These are phyloP conservation scores for Amphibolis antarctica DNA, from an alignment of 106 monocot genomes.

Conservation along the genomic window DNA sequence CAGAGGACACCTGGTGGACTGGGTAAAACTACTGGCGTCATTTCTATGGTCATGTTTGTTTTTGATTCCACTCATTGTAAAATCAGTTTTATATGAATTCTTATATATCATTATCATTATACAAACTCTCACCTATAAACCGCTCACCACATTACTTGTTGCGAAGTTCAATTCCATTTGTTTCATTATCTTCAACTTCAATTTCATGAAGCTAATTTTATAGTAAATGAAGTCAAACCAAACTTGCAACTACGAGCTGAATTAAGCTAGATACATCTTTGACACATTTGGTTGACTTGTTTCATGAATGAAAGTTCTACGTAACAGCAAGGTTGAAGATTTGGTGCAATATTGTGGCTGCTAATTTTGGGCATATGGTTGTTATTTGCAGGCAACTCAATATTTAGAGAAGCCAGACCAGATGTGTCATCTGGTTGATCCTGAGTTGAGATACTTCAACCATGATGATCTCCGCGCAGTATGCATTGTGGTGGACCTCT, in stretches of 20 bases:
- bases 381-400: constrained; percentile 41
- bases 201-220: no score
- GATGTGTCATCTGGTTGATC: constrained; percentile 59
- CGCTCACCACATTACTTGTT: no score
- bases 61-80: no score
- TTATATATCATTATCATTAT: no score
- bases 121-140: no score
- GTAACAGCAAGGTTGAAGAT: not conserved
- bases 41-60: no score
- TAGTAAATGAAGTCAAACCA: no score
- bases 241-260: not conserved
- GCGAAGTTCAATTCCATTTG: no score
- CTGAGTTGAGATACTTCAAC: constrained; percentile 54
- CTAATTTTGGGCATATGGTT: not conserved
- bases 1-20: constrained; percentile 51
- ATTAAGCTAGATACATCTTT: not conserved
- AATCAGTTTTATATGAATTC: no score
- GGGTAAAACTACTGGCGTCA: no score
- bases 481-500: constrained; percentile 54
- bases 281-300: not conserved
- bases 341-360: not conserved
- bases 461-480: constrained; percentile 44
- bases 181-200: no score
- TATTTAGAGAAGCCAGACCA: constrained; percentile 56
- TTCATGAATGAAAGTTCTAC: not conserved